phyloP scores from a whole-genome alignment of 2,329 filamentous ascomycete species.

The Aspergillus ochraceus region DNA sequence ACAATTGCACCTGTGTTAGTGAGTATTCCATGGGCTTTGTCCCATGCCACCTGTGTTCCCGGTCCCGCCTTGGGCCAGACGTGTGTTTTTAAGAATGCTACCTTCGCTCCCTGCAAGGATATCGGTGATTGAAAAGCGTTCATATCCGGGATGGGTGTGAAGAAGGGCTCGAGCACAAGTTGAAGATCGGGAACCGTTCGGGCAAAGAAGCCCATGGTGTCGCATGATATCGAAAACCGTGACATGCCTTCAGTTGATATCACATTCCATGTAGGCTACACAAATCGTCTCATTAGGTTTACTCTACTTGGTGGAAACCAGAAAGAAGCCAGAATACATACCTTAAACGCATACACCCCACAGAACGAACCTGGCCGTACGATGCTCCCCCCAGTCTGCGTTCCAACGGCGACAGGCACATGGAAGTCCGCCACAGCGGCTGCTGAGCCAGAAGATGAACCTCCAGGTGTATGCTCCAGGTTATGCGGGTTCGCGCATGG shows the following conservation, averaged over 20 bases:
- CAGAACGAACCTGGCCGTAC: slow-evolving; percentile 66
- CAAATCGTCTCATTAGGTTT: background rate
- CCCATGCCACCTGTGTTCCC: slow-evolving; percentile 7
- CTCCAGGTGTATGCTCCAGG: slow-evolving; percentile 58
- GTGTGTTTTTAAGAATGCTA: slow-evolving; percentile 57
- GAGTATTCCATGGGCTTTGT: background rate
- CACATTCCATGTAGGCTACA: background rate
- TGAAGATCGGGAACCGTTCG: background rate
- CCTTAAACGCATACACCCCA: slow-evolving; percentile 63
- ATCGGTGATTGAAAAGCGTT: background rate
- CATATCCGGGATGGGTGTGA: background rate
- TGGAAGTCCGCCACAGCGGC: slow-evolving; percentile 67
- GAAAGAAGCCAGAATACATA: background rate
- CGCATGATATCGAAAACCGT: slow-evolving; percentile 34
- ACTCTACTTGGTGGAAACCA: background rate
- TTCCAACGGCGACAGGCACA: slow-evolving; percentile 60
- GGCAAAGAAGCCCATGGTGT: background rate
- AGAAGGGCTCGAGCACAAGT: background rate
- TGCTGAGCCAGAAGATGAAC: slow-evolving; percentile 66
- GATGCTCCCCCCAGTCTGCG: slow-evolving; percentile 65
- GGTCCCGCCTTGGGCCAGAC: slow-evolving; percentile 51
- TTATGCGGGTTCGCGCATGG: slow-evolving; percentile 60
- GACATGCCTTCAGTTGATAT: background rate
- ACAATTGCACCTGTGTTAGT: background rate
- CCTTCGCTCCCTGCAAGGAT: slow-evolving; percentile 43